Conservation (phyloP, 768 basidiomycete genomes). For the Pisolithus marmoratus region DNA sequence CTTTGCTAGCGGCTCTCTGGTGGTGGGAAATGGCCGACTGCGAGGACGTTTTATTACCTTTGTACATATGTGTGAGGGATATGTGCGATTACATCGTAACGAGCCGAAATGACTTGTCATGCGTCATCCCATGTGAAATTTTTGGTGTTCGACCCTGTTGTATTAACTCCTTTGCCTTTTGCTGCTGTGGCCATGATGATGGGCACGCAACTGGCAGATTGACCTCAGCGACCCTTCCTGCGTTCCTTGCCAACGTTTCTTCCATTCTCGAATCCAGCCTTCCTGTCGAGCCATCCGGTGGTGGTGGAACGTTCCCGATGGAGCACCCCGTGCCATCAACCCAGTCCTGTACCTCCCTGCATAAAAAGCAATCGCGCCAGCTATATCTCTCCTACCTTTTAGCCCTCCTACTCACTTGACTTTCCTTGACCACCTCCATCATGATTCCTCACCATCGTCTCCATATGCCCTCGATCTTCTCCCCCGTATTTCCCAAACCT, state of each 20-base stretch:
- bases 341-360: background rate
- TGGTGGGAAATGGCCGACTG: background rate
- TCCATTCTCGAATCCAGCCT: constrained; percentile 1
- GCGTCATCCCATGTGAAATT: background rate
- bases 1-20: background rate
- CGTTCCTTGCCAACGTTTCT: background rate
- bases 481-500: constrained; percentile 24
- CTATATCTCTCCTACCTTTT: background rate
- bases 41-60: too few relatives aligned
- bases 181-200: constrained; percentile 13
- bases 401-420: background rate
- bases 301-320: background rate
- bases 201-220: constrained; percentile 20
- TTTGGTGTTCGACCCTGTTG: background rate
- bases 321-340: too few relatives aligned
- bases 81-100: constrained; percentile 5
- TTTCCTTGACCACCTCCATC: constrained; percentile 1
- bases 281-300: constrained; percentile 7
- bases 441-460: constrained; percentile 36
- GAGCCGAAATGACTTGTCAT: background rate
- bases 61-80: background rate
- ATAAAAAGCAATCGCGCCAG: constrained; percentile 13
- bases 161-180: background rate
- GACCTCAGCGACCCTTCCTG: constrained; percentile 4
- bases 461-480: constrained; percentile 24